A percentile compares a stretch with the other conserved stretches of the same genome.
These are phyloP conservation scores for Panaeolus papilionaceus DNA, from an alignment of 768 basidiomycete genomes.

Conservation along the genomic window DNA sequence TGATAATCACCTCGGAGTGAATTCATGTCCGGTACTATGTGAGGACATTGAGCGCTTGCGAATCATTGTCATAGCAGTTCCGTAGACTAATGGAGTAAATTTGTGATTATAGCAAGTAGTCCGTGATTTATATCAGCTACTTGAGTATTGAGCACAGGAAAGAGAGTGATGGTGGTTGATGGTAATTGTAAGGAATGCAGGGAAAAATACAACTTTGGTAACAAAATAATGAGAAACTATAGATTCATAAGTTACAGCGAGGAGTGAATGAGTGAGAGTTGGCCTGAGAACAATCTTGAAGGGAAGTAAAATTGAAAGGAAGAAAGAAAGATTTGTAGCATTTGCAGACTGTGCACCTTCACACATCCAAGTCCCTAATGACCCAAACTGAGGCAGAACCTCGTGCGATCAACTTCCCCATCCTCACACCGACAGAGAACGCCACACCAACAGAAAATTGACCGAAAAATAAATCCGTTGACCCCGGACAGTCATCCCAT, in stretches of 20 bases:
- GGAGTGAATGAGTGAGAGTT: background rate
- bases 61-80: background rate
- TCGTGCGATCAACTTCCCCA: background rate
- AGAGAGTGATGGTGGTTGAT: background rate
- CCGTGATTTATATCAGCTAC: background rate
- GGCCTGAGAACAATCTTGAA: background rate
- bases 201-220: conserved; percentile 9
- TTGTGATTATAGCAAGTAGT: background rate
- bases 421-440: background rate
- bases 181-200: background rate
- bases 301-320: background rate
- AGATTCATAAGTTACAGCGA: conserved; percentile 5
- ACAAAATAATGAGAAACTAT: background rate
- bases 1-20: background rate
- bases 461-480: background rate
- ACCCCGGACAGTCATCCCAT: background rate
- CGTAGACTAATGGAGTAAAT: conserved; percentile 8
- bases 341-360: background rate
- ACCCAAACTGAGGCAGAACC: background rate
- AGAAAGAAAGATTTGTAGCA: background rate
- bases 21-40: background rate
- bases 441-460: background rate
- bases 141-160: background rate
- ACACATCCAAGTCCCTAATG: background rate
- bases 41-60: conserved; percentile 4